Conservation (phyloP, 768 basidiomycete species). For the Macrolepiota albuminosa region DNA sequence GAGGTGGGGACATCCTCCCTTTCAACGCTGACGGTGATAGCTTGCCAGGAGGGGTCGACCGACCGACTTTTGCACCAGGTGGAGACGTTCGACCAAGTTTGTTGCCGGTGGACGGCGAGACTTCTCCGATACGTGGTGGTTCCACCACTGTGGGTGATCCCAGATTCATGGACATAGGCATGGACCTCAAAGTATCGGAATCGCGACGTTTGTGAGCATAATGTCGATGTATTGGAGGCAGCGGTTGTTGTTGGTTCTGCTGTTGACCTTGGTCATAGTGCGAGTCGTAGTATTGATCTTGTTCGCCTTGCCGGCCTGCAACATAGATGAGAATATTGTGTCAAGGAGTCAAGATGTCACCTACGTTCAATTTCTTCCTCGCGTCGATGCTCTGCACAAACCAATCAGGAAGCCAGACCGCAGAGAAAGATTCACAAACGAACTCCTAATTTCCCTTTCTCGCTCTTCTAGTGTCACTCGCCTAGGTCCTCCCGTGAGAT, state of each 20-base stretch:
- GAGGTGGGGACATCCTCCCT: slow-evolving; percentile 20
- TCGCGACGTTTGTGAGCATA: slow-evolving; percentile 63
- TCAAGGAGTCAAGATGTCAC: not conserved
- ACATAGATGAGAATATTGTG: not conserved
- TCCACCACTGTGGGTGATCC: slow-evolving; percentile 58
- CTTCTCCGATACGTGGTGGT: slow-evolving; percentile 8
- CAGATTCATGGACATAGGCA: slow-evolving; percentile 28
- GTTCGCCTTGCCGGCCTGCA: slow-evolving; percentile 14
- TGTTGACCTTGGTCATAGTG: slow-evolving; percentile 10
- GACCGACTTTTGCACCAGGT: slow-evolving; percentile 11
- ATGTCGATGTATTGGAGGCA: slow-evolving; percentile 35
- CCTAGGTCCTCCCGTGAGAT: slow-evolving; percentile 28
- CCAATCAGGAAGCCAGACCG: not conserved
- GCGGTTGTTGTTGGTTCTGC: slow-evolving; percentile 24
- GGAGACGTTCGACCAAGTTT: slow-evolving; percentile 15
- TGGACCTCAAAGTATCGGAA: slow-evolving; percentile 68
- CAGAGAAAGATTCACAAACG: not conserved
- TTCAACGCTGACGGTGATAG: slow-evolving; percentile 15
- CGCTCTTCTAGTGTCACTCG: slow-evolving; percentile 34
- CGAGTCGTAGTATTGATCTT: slow-evolving; percentile 14
- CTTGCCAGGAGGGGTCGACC: slow-evolving; percentile 16
- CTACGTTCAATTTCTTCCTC: slow-evolving; percentile 42
- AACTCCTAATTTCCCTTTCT: slow-evolving; percentile 25
- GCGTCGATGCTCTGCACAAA: slow-evolving; percentile 28
- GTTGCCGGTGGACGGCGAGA: slow-evolving; percentile 10